These are phyloP conservation scores for Stachybotrys echinatus DNA, from an alignment of 2,329 filamentous ascomycete genomes.

Conservation along the genomic window DNA sequence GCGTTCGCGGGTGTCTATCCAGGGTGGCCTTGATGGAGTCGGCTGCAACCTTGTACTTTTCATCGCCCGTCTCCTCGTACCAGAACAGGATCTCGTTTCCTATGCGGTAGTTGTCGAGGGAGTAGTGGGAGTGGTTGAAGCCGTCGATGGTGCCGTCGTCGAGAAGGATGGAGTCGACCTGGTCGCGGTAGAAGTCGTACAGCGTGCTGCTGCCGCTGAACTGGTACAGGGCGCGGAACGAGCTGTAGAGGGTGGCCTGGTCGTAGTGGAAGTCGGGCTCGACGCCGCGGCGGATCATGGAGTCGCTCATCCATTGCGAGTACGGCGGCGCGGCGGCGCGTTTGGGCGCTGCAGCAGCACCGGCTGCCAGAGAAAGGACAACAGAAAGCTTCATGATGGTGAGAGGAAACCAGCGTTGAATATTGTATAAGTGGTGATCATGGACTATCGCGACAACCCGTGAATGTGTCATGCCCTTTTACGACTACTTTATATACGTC, in stretches of 20 bases:
- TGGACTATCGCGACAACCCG: not conserved
- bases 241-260: slow-evolving; percentile 41
- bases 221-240: slow-evolving; percentile 39
- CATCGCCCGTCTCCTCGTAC: slow-evolving; percentile 38
- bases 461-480: too few species aligned
- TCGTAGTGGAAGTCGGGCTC: slow-evolving; percentile 34
- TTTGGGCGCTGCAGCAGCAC: not conserved
- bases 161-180: slow-evolving; percentile 41
- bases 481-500: too few species aligned
- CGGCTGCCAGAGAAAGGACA: not conserved
- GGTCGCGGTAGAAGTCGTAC: slow-evolving; percentile 34
- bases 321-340: too few species aligned
- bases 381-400: not conserved
- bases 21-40: slow-evolving; percentile 39
- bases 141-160: slow-evolving; percentile 36
- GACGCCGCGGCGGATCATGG: slow-evolving; percentile 37
- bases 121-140: slow-evolving; percentile 43
- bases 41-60: slow-evolving; percentile 44
- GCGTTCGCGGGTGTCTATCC: slow-evolving; percentile 42
- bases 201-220: slow-evolving; percentile 36
- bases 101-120: slow-evolving; percentile 46
- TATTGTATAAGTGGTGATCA: too few species aligned
- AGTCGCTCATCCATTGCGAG: slow-evolving; percentile 36
- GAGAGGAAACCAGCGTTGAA: too few species aligned
- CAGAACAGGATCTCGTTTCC: slow-evolving; percentile 47